Conservation (phyloP, 164 flowering plant genomes). For the Chloranthus sessilifolius region DNA sequence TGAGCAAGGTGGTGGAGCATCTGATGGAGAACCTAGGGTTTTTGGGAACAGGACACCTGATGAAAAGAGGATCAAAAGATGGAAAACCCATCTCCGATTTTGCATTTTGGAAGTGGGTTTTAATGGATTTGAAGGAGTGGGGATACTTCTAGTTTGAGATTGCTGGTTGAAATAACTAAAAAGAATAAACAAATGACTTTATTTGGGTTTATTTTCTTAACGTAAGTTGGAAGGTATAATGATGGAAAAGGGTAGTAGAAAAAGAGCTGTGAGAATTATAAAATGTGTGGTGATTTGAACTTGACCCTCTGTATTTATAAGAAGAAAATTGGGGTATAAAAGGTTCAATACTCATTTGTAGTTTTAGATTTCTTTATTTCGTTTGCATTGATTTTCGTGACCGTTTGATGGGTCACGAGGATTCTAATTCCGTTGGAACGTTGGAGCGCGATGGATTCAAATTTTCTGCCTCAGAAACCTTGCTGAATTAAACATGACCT, state of each 20-base stretch:
- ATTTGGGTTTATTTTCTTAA: constrained; percentile 27
- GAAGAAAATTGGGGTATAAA: background rate
- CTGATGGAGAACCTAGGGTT: constrained; percentile 19
- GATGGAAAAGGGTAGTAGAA: constrained; percentile 30
- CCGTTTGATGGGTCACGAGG: constrained; percentile 48
- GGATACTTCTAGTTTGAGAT: constrained; percentile 9
- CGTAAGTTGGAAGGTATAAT: constrained; percentile 57
- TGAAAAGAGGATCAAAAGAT: constrained; percentile 29
- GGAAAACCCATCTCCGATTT: constrained; percentile 32
- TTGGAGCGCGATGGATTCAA: constrained; percentile 61
- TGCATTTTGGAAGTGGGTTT: constrained; percentile 47
- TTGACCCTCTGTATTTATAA: constrained; percentile 30
- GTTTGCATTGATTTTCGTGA: constrained; percentile 49
- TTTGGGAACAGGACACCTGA: constrained; percentile 13
- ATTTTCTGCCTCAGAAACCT: background rate
- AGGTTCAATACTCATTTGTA: background rate
- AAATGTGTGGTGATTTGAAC: constrained; percentile 12
- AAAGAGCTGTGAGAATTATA: constrained; percentile 10
- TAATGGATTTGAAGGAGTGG: constrained; percentile 18
- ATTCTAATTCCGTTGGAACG: constrained; percentile 31
- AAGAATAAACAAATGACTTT: constrained; percentile 15
- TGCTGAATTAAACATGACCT: too few species aligned
- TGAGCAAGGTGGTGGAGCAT: constrained; percentile 35
- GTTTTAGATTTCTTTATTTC: constrained; percentile 16
- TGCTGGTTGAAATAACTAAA: constrained; percentile 4